phyloP scores from a whole-genome alignment of 2,329 filamentous ascomycete genomes.

The Arthrobotrys iridis region DNA sequence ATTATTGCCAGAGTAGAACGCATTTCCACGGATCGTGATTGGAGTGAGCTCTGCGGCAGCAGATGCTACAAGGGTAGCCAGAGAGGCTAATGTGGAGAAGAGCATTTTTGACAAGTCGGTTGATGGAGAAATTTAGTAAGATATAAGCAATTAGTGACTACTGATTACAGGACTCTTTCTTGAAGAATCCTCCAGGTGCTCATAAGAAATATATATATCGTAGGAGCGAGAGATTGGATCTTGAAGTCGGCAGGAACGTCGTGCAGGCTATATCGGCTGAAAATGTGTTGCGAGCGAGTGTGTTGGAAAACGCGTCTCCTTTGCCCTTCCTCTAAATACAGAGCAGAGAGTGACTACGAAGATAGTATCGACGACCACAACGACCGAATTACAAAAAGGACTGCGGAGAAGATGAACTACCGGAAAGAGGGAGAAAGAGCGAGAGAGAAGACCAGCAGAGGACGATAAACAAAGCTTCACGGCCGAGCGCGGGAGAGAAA shows the following conservation, averaged over 20 bases:
- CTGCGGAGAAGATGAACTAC: not conserved
- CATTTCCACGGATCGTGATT: constrained; percentile 58
- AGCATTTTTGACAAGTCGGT: constrained; percentile 34
- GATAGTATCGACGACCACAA: constrained; percentile 17
- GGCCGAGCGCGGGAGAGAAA: constrained; percentile 37
- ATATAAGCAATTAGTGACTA: constrained; percentile 7
- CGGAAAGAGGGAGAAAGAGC: not conserved
- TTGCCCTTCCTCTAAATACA: not conserved
- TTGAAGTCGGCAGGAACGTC: constrained; percentile 1
- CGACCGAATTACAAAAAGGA: constrained; percentile 16
- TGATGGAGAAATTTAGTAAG: not conserved
- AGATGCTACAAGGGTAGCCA: constrained; percentile 55
- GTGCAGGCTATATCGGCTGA: not conserved
- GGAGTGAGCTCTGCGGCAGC: constrained; percentile 48
- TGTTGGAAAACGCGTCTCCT: constrained; percentile 34
- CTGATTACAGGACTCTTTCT: not conserved
- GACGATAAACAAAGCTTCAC: not conserved
- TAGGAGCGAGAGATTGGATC: not conserved
- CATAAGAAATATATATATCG: not conserved
- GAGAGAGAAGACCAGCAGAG: constrained; percentile 3
- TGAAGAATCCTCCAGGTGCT: not conserved
- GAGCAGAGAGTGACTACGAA: constrained; percentile 33
- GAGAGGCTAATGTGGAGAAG: constrained; percentile 70
- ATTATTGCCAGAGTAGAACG: constrained; percentile 72
- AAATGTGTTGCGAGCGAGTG: constrained; percentile 40